Evolutionary conservation across 768 basidiomycete species (phyloP).

Genomic region (Leccinum longicurvipes): DNA sequence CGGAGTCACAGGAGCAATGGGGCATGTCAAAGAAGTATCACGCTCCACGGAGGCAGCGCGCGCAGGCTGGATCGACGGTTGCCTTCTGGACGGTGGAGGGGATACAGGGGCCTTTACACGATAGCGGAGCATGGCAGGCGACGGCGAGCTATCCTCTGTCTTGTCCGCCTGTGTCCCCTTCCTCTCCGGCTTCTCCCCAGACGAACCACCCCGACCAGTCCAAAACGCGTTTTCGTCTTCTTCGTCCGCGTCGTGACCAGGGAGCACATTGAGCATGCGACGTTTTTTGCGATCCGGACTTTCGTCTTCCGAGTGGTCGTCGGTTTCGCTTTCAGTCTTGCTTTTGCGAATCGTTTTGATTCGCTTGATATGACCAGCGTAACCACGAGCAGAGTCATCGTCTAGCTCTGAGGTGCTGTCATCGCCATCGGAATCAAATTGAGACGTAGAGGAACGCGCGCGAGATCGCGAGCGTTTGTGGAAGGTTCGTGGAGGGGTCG

Average conservation of each 20-base stretch:
- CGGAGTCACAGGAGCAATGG: slow-evolving; percentile 23
- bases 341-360: slow-evolving; percentile 13
- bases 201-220: slow-evolving; percentile 22
- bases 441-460: slow-evolving; percentile 43
- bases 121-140: slow-evolving; percentile 36
- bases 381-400: slow-evolving; percentile 13
- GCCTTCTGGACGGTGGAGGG: slow-evolving; percentile 65
- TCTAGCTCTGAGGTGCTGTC: slow-evolving; percentile 36
- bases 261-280: slow-evolving; percentile 32
- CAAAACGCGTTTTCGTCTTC: slow-evolving; percentile 43
- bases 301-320: slow-evolving; percentile 19
- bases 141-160: slow-evolving; percentile 23
- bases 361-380: slow-evolving; percentile 13
- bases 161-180: slow-evolving; percentile 3
- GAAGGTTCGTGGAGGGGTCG: slow-evolving; percentile 62
- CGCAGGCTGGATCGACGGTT: slow-evolving; percentile 28
- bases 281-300: slow-evolving; percentile 36
- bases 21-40: slow-evolving; percentile 3
- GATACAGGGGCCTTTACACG: slow-evolving; percentile 50
- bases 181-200: slow-evolving; percentile 4
- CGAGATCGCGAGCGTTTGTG: slow-evolving; percentile 47
- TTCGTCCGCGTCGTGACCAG: slow-evolving; percentile 47
- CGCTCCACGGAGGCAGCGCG: slow-evolving; percentile 27
- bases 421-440: slow-evolving; percentile 38
- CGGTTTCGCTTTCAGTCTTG: slow-evolving; percentile 14